Base-by-base conservation (phyloP, 495 filamentous ascomycete genomes). In the Parmelia sp. region DNA sequence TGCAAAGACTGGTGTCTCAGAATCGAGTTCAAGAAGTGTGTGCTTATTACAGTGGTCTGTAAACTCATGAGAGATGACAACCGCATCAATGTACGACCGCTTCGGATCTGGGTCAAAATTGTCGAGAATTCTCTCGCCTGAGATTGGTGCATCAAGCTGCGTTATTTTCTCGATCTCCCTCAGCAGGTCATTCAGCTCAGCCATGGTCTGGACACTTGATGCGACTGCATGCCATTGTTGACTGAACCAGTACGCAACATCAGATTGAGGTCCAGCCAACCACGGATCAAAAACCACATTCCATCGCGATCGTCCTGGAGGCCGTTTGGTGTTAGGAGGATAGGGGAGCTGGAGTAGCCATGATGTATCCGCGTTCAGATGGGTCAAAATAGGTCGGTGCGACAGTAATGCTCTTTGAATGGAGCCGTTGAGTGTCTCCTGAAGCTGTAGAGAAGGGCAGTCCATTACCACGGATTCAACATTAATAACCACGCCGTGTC, bases 221-320 rank as follows among this genome's bases (percentile, higher is more conserved):
- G 74, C 63, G 10, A 67, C 74, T 10, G 74, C 71, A 67, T 85
- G 83, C 76, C 76, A 83, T 71, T 85, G 82, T 60, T 77, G 75
- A n/a, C 74, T 78, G 68, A 85, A 84, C 77, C 78, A 84, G 14
- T 69, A 66, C 12, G 78, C 79, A 3, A 83, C 77, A 70, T 86
- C 83, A 49, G 66, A 75, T 70, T 84, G 83, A 2, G 73, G 67
- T 15, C 83, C 57, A 17, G n/a, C 21, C 7, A 58, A 47, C 83
- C 83, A 84, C 1, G 83, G 83, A 66, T 86, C 83, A 56, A 86
- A 75, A 6, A 85, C 64, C 62, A 85, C 77, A 69, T 83, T 83
- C 71, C 76, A 84, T 64, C 63, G 68, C 35, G 60, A 58, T 17
- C 68, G 69, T 21, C 65, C 61, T 19, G 60, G 44, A 37, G 60